phyloP scores from a whole-genome alignment of 257 asterid genomes.

The Salvia splendens region DNA sequence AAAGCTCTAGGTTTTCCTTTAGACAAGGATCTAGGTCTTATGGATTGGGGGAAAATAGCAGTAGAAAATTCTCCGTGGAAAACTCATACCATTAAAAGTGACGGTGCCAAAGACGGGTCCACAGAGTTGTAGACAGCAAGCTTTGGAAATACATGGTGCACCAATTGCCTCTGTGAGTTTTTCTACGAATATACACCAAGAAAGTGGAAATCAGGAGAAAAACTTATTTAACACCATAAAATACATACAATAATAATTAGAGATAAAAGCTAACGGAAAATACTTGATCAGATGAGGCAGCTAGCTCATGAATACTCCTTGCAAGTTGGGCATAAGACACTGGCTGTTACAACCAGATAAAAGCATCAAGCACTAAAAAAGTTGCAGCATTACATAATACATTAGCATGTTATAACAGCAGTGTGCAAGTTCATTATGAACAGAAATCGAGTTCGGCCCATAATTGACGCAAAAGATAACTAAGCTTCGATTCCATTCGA shows the following conservation, averaged over 20 bases:
- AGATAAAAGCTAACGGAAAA: constrained; percentile 25
- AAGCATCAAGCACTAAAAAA: constrained; percentile 31
- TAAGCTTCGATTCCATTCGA: constrained; percentile 10
- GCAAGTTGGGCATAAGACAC: constrained; percentile 99
- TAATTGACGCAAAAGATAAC: constrained; percentile 14
- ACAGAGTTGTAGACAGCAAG: constrained; percentile 99
- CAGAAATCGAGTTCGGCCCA: constrained; percentile 8
- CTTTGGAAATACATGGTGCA: constrained; percentile 94
- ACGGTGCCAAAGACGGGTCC: constrained; percentile 98
- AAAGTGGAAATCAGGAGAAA: constrained; percentile 28
- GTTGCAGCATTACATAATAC: constrained; percentile 13
- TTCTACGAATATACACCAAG: constrained; percentile 56
- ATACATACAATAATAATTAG: constrained; percentile 5
- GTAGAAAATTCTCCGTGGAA: constrained; percentile 20
- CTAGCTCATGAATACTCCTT: constrained; percentile 96
- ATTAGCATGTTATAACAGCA: constrained; percentile 13
- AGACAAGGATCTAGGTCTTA: constrained; percentile 6
- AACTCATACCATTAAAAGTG: constrained; percentile 85
- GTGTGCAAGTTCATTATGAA: constrained; percentile 9
- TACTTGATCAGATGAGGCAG: constrained; percentile 98
- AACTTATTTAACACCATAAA: constrained; percentile 22
- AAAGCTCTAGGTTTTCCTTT: constrained; percentile 10
- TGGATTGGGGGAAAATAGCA: constrained; percentile 21
- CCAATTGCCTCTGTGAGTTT: constrained; percentile 93
- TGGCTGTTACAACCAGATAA: constrained; percentile 52